Conservation (phyloP, 495 filamentous ascomycete genomes). For the Hypoxylon rickii region DNA sequence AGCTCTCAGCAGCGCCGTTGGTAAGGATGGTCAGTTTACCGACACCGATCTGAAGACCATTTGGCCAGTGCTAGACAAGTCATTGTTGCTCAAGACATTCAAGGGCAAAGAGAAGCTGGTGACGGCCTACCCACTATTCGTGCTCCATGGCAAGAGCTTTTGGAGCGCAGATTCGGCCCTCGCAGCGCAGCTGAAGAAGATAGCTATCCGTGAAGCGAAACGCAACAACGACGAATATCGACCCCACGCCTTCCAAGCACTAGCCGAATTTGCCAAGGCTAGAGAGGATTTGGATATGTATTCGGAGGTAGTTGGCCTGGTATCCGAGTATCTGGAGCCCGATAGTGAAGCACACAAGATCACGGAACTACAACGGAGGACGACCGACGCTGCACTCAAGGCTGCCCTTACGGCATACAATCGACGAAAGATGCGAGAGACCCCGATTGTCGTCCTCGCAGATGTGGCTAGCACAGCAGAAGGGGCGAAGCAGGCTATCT, state of each 20-base stretch:
- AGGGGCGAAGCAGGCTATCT: slow-evolving; percentile 26
- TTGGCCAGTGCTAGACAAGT: slow-evolving; percentile 82
- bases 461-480: slow-evolving; percentile 36
- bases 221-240: slow-evolving; percentile 83
- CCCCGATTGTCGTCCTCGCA: slow-evolving; percentile 38
- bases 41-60: slow-evolving; percentile 62
- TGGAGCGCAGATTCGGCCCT: slow-evolving; percentile 59
- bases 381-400: slow-evolving; percentile 47
- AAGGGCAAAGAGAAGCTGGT: slow-evolving; percentile 89
- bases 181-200: slow-evolving; percentile 55
- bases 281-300: slow-evolving; percentile 71
- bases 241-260: slow-evolving; percentile 69
- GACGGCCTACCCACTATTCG: slow-evolving; percentile 80
- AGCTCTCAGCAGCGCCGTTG: slow-evolving; percentile 54
- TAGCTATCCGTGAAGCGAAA: slow-evolving; percentile 85
- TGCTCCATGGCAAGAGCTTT: slow-evolving; percentile 60
- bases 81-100: slow-evolving; percentile 86
- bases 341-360: slow-evolving; percentile 36
- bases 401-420: slow-evolving; percentile 49
- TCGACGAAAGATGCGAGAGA: slow-evolving; percentile 39
- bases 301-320: slow-evolving; percentile 66
- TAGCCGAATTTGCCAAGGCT: slow-evolving; percentile 71
- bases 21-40: slow-evolving; percentile 55
- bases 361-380: slow-evolving; percentile 43
- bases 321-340: slow-evolving; percentile 58